Evolutionary conservation across 2,329 filamentous ascomycete genomes (phyloP).

Genomic region (Aspergillus tanneri): DNA sequence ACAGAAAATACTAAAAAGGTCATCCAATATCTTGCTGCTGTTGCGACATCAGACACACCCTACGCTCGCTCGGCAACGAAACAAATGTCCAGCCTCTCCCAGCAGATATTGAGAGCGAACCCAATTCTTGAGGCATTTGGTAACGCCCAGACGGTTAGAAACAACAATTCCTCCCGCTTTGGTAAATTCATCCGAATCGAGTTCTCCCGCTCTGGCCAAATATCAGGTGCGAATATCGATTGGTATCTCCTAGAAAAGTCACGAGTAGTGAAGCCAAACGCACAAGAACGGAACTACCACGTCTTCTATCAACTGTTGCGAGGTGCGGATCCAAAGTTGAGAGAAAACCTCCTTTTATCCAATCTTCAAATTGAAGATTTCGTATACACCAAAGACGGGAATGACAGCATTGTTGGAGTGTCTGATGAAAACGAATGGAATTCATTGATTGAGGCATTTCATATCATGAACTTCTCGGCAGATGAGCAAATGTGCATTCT

Average conservation of each 20-base stretch:
- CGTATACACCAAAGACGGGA: constrained; percentile 84
- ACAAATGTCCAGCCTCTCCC: constrained; percentile 81
- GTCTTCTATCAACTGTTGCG: constrained; percentile 94
- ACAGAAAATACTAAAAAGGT: constrained; percentile 99
- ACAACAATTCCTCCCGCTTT: constrained; percentile 97
- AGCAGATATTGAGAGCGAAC: constrained; percentile 94
- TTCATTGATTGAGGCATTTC: constrained; percentile 83
- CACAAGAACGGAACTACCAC: constrained; percentile 92
- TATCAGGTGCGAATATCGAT: constrained; percentile 93
- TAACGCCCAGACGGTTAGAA: constrained; percentile 95
- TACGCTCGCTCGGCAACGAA: constrained; percentile 59
- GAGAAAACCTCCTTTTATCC: constrained; percentile 72
- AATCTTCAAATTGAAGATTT: constrained; percentile 80
- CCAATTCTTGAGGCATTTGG: constrained; percentile 97
- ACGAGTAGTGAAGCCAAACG: constrained; percentile 85
- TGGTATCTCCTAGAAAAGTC: constrained; percentile 99
- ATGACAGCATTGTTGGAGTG: constrained; percentile 85
- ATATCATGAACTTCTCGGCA: constrained; percentile 88
- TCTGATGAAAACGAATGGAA: constrained; percentile 92
- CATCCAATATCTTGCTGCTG: constrained; percentile 95
- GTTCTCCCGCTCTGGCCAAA: constrained; percentile 82
- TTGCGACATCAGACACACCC: constrained; percentile 78
- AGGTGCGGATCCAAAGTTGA: constrained; percentile 72
- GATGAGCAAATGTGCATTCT: constrained; percentile 81
- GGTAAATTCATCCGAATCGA: constrained; percentile 99